Conservation (phyloP, 2,329 filamentous ascomycete genomes). For the Fusarium sp. region DNA sequence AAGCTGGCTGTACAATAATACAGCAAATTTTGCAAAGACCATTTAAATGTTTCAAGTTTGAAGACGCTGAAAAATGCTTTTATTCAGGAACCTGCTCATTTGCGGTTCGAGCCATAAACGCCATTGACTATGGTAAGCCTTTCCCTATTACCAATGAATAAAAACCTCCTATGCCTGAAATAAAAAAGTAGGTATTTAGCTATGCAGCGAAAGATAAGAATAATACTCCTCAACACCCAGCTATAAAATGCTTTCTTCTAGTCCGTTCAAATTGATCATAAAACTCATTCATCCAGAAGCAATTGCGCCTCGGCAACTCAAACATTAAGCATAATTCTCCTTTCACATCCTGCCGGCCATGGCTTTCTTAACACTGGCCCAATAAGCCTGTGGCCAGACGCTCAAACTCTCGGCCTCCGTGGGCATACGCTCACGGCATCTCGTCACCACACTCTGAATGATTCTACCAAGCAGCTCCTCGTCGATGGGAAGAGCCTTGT, state of each 20-base stretch:
- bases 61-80: slow-evolving; percentile 38
- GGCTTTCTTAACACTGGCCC: slow-evolving; percentile 68
- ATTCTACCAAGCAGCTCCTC: slow-evolving; percentile 72
- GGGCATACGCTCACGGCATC: slow-evolving; percentile 69
- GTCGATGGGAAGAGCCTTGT: slow-evolving; percentile 68
- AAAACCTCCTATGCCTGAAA: slow-evolving; percentile 25
- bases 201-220: slow-evolving; percentile 45
- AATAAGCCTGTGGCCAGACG: slow-evolving; percentile 72
- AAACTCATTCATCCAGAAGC: slow-evolving; percentile 38
- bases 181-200: slow-evolving; percentile 34
- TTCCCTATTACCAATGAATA: slow-evolving; percentile 32
- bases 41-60: slow-evolving; percentile 2
- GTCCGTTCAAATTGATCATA: slow-evolving; percentile 42
- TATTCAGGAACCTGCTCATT: slow-evolving; percentile 34
- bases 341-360: slow-evolving; percentile 52
- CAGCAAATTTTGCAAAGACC: slow-evolving; percentile 36
- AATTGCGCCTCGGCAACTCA: slow-evolving; percentile 27
- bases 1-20: slow-evolving; percentile 49
- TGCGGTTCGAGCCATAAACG: slow-evolving; percentile 29
- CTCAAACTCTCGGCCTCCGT: slow-evolving; percentile 67
- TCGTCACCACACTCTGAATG: slow-evolving; percentile 70
- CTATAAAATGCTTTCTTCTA: slow-evolving; percentile 45
- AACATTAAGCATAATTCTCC: slow-evolving; percentile 22
- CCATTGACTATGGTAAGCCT: slow-evolving; percentile 33
- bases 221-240: slow-evolving; percentile 50